These are phyloP conservation scores for Mollisiaceae sp. DNA, from an alignment of 2,329 filamentous ascomycete genomes.

Conservation along the genomic window DNA sequence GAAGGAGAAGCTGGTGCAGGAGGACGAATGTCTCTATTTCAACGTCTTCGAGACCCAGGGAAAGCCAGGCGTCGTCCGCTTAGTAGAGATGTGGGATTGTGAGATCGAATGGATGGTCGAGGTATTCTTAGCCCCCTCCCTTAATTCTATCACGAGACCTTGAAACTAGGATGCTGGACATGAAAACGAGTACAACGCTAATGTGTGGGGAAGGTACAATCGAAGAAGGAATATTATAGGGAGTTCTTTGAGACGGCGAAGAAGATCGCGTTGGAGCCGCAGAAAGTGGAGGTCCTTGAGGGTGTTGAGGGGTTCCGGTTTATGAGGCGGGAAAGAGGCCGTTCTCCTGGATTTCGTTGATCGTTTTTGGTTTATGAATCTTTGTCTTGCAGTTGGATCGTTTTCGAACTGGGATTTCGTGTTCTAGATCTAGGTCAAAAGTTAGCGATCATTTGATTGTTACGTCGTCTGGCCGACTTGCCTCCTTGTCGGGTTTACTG, in stretches of 20 bases:
- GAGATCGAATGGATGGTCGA: conserved; percentile 16
- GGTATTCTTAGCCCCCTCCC: neutral
- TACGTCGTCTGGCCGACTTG: neutral
- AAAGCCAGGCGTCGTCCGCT: neutral
- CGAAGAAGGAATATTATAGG: conserved; percentile 16
- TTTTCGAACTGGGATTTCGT: neutral
- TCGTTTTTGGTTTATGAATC: neutral
- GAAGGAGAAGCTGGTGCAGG: conserved; percentile 8
- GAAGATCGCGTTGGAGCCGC: conserved; percentile 14
- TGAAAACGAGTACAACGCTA: neutral
- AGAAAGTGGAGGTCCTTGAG: conserved; percentile 5
- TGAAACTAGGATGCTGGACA: neutral
- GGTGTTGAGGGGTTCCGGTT: conserved; percentile 8
- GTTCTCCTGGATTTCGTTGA: neutral
- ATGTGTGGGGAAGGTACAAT: conserved; percentile 12
- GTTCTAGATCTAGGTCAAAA: neutral
- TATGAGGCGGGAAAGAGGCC: neutral
- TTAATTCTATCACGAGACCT: too few relatives aligned
- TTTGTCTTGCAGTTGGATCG: too few relatives aligned
- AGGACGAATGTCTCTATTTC: conserved; percentile 14
- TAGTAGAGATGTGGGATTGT: conserved; percentile 19
- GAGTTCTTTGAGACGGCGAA: conserved; percentile 8
- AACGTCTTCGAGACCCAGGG: conserved; percentile 11
- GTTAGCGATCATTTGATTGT: neutral
- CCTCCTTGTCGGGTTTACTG: neutral